phyloP scores from a whole-genome alignment of 306 rosid genomes.

The Castanospermum australe region DNA sequence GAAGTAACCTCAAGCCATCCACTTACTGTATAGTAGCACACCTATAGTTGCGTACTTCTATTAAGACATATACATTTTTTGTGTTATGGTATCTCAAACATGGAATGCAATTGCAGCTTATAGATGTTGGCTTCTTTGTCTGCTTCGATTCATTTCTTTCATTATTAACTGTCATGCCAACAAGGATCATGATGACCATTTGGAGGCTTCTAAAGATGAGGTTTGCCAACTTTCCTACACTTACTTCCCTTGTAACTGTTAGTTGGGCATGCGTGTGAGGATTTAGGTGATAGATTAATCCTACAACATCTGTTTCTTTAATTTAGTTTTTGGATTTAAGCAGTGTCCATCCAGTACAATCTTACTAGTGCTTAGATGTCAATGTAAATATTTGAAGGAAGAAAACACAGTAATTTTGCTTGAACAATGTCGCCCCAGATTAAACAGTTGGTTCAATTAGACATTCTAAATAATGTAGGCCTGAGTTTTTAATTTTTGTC shows the following conservation, averaged over 20 bases:
- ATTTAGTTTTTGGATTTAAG: conserved; percentile 17
- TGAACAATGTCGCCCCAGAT: conserved; percentile 13
- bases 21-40: conserved; percentile 6
- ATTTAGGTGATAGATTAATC: conserved; percentile 16
- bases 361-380: background rate
- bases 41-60: conserved; percentile 28
- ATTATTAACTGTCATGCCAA: conserved; percentile 92
- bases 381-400: background rate
- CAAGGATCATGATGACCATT: conserved; percentile 67
- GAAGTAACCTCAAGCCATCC: background rate
- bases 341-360: conserved; percentile 12
- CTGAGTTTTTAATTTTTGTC: conserved; percentile 6
- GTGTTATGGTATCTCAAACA: conserved; percentile 31
- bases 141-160: conserved; percentile 97
- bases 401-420: conserved; percentile 5
- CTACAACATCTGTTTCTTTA: conserved; percentile 12
- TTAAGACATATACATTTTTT: conserved; percentile 17
- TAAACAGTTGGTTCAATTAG: conserved; percentile 12
- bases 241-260: conserved; percentile 16
- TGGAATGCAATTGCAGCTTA: conserved; percentile 76
- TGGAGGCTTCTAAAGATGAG: conserved; percentile 80
- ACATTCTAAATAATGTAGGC: background rate
- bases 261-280: conserved; percentile 21
- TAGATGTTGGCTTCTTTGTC: conserved; percentile 94
- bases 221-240: conserved; percentile 48